Base-by-base conservation (phyloP, 1,284 basidiomycete genomes). In the Ceratobasidium sp. region DNA sequence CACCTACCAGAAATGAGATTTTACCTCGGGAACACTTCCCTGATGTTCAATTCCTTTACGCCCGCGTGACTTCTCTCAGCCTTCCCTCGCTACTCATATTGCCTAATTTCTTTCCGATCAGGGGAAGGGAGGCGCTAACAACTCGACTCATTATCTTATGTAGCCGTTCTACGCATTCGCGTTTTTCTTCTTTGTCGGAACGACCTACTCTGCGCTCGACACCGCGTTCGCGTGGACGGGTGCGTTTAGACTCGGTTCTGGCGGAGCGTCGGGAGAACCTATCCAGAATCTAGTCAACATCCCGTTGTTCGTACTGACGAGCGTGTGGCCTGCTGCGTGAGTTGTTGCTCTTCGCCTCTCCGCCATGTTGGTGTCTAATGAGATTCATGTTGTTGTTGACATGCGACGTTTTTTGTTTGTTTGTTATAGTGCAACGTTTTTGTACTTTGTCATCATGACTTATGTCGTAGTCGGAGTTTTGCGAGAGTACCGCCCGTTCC, bases 311-410 rank as follows among this genome's bases (percentile, higher is more conserved):
- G 90, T 95, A 2, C 84, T 96, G 73, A 94, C 93, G 15, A 91
- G 90, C 80, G 90, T 97, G 63, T 96, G 95, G 95, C 95, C 95
- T n/a, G 91, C 89, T 69, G 88, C 86, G 92, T 95, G 83, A 83
- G 91, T 90, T 90, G 0, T 72, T 51, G 72, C 76, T 55, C 75
- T n/a, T 63, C 23, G 33, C 33, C 33, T 33, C 33, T 33, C 33
- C 33, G 33, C 33, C 33, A 33, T 4, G 33, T 2, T 33, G 33
- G 1, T 1, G 33, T 33, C 33, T 2, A 33, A 33, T 33, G 33
- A 4, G 33, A 33, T 33, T 33, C 33, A 33, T 4, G 33, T 33
- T 33, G 33, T 33, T 33, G 33, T 4, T 33, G 33, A 33, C 33
- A 33, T 33, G 33, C 33, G 33, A 33, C 33, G n/a, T n/a, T 4